These are phyloP conservation scores for Hygrophoropsis aurantiaca DNA, from an alignment of 768 basidiomycete genomes.

Conservation along the genomic window DNA sequence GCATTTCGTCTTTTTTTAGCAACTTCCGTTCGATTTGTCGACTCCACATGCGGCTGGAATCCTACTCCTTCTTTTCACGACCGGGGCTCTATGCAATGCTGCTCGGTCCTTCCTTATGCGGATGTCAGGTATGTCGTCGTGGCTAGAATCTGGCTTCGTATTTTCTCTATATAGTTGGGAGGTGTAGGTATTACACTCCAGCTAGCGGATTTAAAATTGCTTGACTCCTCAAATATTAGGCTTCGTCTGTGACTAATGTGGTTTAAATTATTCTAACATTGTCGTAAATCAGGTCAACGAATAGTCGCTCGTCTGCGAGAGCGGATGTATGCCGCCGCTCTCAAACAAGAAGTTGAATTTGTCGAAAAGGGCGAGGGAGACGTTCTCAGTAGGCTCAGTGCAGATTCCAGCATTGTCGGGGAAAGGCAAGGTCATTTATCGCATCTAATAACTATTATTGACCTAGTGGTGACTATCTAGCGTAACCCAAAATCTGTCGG, in stretches of 20 bases:
- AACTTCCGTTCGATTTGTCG: slow-evolving; percentile 79
- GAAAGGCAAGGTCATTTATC: slow-evolving; percentile 58
- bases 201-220: too few relatives aligned
- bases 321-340: slow-evolving; percentile 77
- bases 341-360: slow-evolving; percentile 90
- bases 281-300: slow-evolving; percentile 58
- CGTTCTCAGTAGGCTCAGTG: slow-evolving; percentile 85
- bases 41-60: slow-evolving; percentile 76
- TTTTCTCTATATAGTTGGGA: too few relatives aligned
- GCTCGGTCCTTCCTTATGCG: slow-evolving; percentile 84
- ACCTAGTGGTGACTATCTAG: slow-evolving; percentile 35
- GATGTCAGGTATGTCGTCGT: slow-evolving; percentile 58
- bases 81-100: slow-evolving; percentile 87
- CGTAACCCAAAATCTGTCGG: slow-evolving; percentile 77
- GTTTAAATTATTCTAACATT: background rate
- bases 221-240: too few relatives aligned
- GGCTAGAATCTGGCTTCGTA: too few relatives aligned
- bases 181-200: too few relatives aligned
- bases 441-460: background rate
- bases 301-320: slow-evolving; percentile 88
- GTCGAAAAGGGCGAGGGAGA: slow-evolving; percentile 94
- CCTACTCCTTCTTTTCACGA: slow-evolving; percentile 74
- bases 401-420: slow-evolving; percentile 91
- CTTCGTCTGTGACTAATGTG: background rate
- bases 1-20: slow-evolving; percentile 33